Evolutionary conservation across 1,284 basidiomycete genomes (phyloP), one percentile per base, ranked within the genome.

Genomic region (Xerocomus cyaneibrunnescens): DNA sequence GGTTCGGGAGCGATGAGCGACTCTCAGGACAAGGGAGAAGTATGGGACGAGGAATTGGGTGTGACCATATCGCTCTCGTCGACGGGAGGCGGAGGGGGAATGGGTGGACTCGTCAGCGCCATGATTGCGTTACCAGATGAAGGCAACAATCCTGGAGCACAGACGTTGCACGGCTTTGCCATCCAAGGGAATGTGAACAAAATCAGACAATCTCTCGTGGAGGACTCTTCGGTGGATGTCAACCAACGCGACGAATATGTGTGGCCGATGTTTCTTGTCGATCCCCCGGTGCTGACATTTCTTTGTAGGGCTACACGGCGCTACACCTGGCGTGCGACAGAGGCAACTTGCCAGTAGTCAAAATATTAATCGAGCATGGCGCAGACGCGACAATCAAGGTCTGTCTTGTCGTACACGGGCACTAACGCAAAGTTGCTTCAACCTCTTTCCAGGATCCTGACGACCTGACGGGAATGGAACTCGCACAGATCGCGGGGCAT

Each of bases 311-410:
- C 30, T 94, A 90, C 65, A 89, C 92, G 0, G 78, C 92, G 13
- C 68, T 96, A 22, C 93, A 96, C 62, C 76, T 95, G 0, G 92
- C 93, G 1, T 83, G 84, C 17, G 93, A 96, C 64, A 76, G 93
- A 65, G 93, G 92, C 0, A 78, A 84, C 58, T 48, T 74, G 5
- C 72, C 74, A 0, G 72, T 80, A 0, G 87, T 89, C 4, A 69
- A 77, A 57, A 50, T 83, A 3, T 69, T 96, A 25, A 66, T 94
- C n/a, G 61, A 71, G 10, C 74, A 75, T 37, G 90, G 90, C 0
- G 92, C 86, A 5, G 80, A 92, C 62, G 65, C 62, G 38, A 66
- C 65, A 22, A 68, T 87, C n/a, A 82, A 84, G 76, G 89, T 89
- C 51, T 61, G 49, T 40, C 28, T 17, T 35, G 32, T 22, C 50